phyloP scores from a whole-genome alignment of 306 rosid genomes.

The Castanea sativa region DNA sequence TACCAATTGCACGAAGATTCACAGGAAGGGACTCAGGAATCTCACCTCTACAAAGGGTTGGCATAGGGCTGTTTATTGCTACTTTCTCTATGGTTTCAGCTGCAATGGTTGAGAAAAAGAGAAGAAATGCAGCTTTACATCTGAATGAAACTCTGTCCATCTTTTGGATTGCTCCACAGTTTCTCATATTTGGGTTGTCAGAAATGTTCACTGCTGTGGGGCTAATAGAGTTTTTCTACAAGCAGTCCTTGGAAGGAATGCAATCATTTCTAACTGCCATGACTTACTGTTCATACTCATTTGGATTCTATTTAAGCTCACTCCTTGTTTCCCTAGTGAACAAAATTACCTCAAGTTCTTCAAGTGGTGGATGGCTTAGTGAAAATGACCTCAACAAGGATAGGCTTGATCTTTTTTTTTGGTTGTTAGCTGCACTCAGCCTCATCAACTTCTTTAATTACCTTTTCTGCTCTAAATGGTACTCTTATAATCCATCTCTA shows the following conservation, averaged over 20 bases:
- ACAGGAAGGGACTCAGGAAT: constrained; percentile 52
- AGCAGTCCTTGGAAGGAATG: constrained; percentile 57
- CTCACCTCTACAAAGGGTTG: constrained; percentile 53
- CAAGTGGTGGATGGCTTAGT: constrained; percentile 49
- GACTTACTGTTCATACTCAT: constrained; percentile 62
- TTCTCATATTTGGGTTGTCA: constrained; percentile 51
- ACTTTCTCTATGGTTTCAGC: constrained; percentile 64
- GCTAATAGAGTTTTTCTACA: constrained; percentile 59
- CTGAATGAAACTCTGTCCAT: constrained; percentile 30
- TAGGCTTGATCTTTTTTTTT: constrained; percentile 52
- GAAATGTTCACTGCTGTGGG: constrained; percentile 67
- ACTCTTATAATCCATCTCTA: constrained; percentile 33
- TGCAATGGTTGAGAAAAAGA: constrained; percentile 48
- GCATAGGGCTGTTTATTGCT: constrained; percentile 53
- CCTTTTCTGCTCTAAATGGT: constrained; percentile 52
- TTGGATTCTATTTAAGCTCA: constrained; percentile 63
- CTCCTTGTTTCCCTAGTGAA: constrained; percentile 54
- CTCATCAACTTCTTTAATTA: constrained; percentile 52
- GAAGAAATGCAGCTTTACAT: constrained; percentile 29
- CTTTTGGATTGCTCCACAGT: constrained; percentile 63
- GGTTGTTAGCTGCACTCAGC: constrained; percentile 60
- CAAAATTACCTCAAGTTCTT: constrained; percentile 27
- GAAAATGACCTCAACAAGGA: constrained; percentile 57
- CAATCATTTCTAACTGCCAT: constrained; percentile 59
- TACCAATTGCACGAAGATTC: constrained; percentile 43